Conservation (phyloP, 768 basidiomycete species). For the Lentinula lateritia region DNA sequence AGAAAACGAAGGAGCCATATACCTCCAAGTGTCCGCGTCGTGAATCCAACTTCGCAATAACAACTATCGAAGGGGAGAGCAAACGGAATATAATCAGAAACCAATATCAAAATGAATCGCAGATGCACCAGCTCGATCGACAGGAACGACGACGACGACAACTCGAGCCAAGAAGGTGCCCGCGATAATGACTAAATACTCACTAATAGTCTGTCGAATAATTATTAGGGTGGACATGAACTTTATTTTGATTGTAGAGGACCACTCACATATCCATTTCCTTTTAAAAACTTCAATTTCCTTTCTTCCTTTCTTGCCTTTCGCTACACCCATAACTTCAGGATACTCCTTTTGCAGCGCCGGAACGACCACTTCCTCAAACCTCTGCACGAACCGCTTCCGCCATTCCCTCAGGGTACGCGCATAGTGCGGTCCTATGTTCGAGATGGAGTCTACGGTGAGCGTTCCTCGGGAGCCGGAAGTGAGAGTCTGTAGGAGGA, state of each 20-base stretch:
- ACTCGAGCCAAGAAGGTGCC: background rate
- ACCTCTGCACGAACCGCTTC: conserved; percentile 49
- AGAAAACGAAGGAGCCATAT: conserved; percentile 12
- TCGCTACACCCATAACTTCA: conserved; percentile 33
- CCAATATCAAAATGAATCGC: background rate
- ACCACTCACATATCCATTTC: conserved; percentile 63
- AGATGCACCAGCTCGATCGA: too few species aligned
- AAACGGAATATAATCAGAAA: background rate
- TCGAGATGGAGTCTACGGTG: conserved; percentile 45
- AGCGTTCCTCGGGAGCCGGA: conserved; percentile 37
- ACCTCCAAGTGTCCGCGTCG: conserved; percentile 62
- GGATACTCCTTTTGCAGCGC: conserved; percentile 58
- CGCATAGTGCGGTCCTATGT: conserved; percentile 60
- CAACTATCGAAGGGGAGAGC: conserved; percentile 32
- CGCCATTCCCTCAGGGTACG: conserved; percentile 75
- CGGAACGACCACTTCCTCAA: conserved; percentile 53
- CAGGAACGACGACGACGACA: too few species aligned
- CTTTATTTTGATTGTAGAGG: background rate
- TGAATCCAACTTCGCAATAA: conserved; percentile 74
- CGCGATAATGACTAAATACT: conserved; percentile 11
- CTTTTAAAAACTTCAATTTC: conserved; percentile 72
- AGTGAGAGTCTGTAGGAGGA: conserved; percentile 32
- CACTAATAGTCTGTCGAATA: conserved; percentile 39
- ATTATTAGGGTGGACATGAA: too few species aligned
- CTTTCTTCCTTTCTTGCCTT: conserved; percentile 30